Base-by-base conservation (phyloP, 2,329 filamentous ascomycete species). In the Cordyceps cateniannulata region DNA sequence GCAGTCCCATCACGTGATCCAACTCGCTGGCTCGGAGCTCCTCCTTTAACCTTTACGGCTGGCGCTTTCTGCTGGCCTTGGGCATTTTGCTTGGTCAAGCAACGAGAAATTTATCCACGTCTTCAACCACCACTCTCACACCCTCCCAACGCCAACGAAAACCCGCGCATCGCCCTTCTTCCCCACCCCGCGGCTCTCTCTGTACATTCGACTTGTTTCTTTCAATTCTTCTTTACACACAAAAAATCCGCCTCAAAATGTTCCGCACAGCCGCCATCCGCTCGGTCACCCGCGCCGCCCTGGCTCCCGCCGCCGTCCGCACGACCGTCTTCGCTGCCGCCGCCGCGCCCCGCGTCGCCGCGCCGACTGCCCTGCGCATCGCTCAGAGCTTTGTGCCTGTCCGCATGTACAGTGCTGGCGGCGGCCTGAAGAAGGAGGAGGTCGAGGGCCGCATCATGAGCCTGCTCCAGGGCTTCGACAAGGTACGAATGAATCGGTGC, bases 401-500 rank as follows among this genome's bases (percentile, higher is more conserved):
- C 72, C 84, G 95, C 78, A 89, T 86, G 81, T 99, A 99, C 81
- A 91, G 93, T 68, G 90, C 93, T 59, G 87, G 84, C 63, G 85
- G 87, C 65, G 87, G 88, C 67, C 85, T 98, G 66, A 82, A 85
- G 70, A 88, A 92, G 82, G 81, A 87, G 61, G 91, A 96, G 80
- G 90, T 96, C 62, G 88, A 96, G 80, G 91, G 90, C 63, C 86
- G 93, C 74, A 97, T 98, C 82, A 84, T 96, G 76, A 90, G 91
- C 77, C 82, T 99, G 71, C 78, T 99, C 77, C 89, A 92, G 80
- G 93, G 93, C 76, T 99, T 98, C 75, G 95, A 99, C 81, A 99
- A 99, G 89, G 75, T 77, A 65, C 66, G 72, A 40, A 52, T 7
- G 8, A 22, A 51, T 35, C 12, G 29, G 29, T 35, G 29, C n/a